These are phyloP conservation scores for Buxus sempervirens DNA, from an alignment of 164 flowering plant species.

Conservation along the genomic window DNA sequence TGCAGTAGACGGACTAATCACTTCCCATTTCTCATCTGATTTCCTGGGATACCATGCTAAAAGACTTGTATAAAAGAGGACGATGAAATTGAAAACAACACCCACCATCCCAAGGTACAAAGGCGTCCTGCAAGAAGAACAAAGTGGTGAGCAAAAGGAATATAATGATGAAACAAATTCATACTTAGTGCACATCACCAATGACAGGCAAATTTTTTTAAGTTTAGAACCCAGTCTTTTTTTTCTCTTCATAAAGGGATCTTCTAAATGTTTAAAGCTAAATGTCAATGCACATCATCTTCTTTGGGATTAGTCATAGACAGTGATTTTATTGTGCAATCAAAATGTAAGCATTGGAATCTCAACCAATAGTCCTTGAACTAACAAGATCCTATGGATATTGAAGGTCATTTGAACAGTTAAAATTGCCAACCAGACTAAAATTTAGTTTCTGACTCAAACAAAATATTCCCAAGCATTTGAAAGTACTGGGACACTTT, in stretches of 20 bases:
- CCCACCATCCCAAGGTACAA: slow-evolving; percentile 70
- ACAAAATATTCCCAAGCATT: background rate
- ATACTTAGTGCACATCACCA: background rate
- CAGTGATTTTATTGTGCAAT: background rate
- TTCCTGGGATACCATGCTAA: slow-evolving; percentile 50
- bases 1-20: slow-evolving; percentile 50
- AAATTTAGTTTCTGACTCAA: background rate
- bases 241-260: background rate
- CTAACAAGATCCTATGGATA: too few species aligned
- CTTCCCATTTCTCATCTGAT: slow-evolving; percentile 68
- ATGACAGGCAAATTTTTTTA: background rate
- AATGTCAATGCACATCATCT: background rate
- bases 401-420: too few species aligned
- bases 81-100: slow-evolving; percentile 39
- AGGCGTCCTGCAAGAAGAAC: slow-evolving; percentile 50
- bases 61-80: slow-evolving; percentile 56
- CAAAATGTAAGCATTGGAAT: too few species aligned
- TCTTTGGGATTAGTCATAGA: background rate
- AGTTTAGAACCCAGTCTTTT: background rate
- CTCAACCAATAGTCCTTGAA: too few species aligned
- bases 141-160: background rate
- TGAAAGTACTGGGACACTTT: background rate
- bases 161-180: background rate
- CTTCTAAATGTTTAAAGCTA: background rate
- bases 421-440: background rate